phyloP scores from a whole-genome alignment of 768 basidiomycete genomes.

The Phylloporus sp. region DNA sequence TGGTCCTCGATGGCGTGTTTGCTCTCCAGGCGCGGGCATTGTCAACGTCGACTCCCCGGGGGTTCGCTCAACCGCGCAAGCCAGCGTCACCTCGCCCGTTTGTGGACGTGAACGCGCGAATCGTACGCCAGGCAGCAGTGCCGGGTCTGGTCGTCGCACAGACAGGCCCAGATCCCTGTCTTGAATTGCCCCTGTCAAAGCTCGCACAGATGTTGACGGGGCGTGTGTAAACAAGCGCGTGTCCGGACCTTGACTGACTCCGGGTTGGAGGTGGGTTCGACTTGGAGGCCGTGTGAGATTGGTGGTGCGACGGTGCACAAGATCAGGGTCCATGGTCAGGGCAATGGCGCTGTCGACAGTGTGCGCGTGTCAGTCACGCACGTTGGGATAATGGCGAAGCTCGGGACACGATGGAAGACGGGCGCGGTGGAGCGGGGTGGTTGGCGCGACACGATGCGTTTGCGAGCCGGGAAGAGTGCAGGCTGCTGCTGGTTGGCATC shows the following conservation, averaged over 20 bases:
- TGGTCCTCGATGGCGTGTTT: conserved; percentile 21
- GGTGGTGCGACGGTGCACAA: conserved; percentile 1
- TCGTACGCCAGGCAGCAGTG: no score
- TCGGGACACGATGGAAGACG: conserved; percentile 20
- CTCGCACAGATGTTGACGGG: conserved; percentile 18
- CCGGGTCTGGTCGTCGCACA: no score
- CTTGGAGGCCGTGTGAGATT: conserved; percentile 4
- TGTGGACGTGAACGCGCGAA: neutral
- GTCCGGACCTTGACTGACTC: no score
- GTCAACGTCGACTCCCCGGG: neutral
- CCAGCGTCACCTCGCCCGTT: neutral
- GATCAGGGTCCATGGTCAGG: neutral
- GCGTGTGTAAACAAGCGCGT: neutral
- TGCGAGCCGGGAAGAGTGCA: conserved; percentile 69
- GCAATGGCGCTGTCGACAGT: no score
- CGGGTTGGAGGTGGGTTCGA: no score
- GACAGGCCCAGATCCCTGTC: neutral
- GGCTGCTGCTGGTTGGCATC: conserved; percentile 63
- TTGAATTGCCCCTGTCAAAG: conserved; percentile 19
- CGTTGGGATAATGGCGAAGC: conserved; percentile 18
- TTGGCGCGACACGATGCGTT: conserved; percentile 52
- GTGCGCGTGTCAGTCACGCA: neutral
- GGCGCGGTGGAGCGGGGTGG: neutral
- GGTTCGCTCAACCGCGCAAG: conserved; percentile 4
- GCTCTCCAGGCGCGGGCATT: conserved; percentile 3